phyloP scores from a whole-genome alignment of 2,329 filamentous ascomycete species.

The Cladobotryum protrusum region DNA sequence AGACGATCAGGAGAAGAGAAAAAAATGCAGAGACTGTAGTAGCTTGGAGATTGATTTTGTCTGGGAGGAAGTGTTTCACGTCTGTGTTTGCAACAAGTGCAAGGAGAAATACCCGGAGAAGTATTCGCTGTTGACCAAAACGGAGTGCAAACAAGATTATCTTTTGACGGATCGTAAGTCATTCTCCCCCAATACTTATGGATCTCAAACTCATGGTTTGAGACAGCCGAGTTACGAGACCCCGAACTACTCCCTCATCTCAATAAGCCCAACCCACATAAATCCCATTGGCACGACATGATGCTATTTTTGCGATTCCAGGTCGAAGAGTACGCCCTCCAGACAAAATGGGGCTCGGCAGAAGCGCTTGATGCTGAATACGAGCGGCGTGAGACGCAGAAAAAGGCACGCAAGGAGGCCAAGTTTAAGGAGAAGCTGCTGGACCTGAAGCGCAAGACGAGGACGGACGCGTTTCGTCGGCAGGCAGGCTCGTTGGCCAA shows the following conservation, averaged over 20 bases:
- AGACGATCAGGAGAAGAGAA: slow-evolving; percentile 55
- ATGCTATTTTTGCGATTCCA: slow-evolving; percentile 93
- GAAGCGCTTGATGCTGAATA: slow-evolving; percentile 87
- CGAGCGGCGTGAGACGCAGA: slow-evolving; percentile 67
- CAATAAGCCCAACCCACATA: slow-evolving; percentile 87
- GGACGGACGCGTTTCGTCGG: slow-evolving; percentile 81
- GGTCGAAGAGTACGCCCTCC: slow-evolving; percentile 89
- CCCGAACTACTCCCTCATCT: slow-evolving; percentile 80
- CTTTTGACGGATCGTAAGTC: slow-evolving; percentile 79
- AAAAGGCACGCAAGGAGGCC: slow-evolving; percentile 79
- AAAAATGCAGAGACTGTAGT: slow-evolving; percentile 76
- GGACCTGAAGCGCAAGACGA: slow-evolving; percentile 87
- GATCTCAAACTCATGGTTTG: background rate
- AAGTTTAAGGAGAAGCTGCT: slow-evolving; percentile 87
- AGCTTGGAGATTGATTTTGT: slow-evolving; percentile 89
- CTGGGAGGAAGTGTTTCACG: slow-evolving; percentile 79
- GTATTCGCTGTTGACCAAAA: slow-evolving; percentile 94
- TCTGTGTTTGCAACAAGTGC: slow-evolving; percentile 71
- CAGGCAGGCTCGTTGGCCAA: slow-evolving; percentile 55
- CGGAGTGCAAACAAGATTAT: slow-evolving; percentile 92
- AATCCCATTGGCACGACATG: slow-evolving; percentile 97
- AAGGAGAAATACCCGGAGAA: slow-evolving; percentile 89
- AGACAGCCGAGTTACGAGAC: slow-evolving; percentile 84
- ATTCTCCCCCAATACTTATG: background rate
- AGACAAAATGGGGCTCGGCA: slow-evolving; percentile 81